Evolutionary conservation across 148 eudicot species (phyloP).

Genomic region (Chenopodium formosanum): DNA sequence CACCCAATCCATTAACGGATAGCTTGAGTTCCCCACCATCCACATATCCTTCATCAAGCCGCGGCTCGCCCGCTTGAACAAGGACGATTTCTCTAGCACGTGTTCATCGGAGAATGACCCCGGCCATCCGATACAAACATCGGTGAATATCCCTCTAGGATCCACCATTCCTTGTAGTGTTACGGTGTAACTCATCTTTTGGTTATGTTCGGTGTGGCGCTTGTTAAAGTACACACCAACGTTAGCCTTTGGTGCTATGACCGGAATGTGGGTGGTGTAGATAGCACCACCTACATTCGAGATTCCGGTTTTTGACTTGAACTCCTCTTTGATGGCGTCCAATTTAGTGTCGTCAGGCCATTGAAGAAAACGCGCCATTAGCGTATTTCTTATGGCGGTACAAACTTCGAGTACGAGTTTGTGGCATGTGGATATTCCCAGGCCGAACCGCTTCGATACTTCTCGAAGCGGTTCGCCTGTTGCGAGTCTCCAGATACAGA

Average conservation of each 20-base stretch:
- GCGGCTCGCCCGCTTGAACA: conserved; percentile 41
- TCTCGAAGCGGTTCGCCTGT: conserved; percentile 76
- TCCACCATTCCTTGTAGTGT: conserved; percentile 78
- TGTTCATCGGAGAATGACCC: conserved; percentile 71
- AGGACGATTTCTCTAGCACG: conserved; percentile 53
- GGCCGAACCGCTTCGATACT: conserved; percentile 64
- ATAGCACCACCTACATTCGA: conserved; percentile 64
- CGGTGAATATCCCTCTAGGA: conserved; percentile 51
- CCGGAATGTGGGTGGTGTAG: conserved; percentile 76
- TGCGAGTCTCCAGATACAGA: conserved; percentile 73
- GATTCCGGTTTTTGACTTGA: conserved; percentile 48
- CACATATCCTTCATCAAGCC: conserved; percentile 43
- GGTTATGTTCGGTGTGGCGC: conserved; percentile 73
- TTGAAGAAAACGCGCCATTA: conserved; percentile 55
- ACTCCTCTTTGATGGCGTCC: conserved; percentile 30
- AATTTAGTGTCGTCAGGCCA: conserved; percentile 60
- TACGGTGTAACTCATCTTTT: conserved; percentile 63
- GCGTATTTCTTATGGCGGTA: conserved; percentile 43
- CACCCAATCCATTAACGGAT: conserved; percentile 64
- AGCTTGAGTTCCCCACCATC: conserved; percentile 50
- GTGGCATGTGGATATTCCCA: conserved; percentile 81
- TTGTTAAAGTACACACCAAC: conserved; percentile 62
- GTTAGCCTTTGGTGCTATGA: conserved; percentile 63
- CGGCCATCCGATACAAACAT: conserved; percentile 75
- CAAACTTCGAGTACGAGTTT: conserved; percentile 72